Evolutionary conservation across 495 filamentous ascomycete species (phyloP).

Genomic region (Viridothelium virens): DNA sequence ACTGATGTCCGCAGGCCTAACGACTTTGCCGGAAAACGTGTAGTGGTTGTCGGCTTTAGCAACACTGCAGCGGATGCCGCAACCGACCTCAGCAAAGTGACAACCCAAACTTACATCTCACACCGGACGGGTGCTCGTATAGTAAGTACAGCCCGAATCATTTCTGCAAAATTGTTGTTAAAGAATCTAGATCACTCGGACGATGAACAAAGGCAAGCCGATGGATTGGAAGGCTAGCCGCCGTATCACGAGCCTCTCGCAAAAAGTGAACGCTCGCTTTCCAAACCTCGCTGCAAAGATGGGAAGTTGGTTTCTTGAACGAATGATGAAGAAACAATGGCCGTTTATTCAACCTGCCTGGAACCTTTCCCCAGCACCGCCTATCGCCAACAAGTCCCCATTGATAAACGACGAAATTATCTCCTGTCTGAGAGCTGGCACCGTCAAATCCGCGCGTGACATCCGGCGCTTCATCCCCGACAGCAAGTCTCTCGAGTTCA

Average conservation of each 20-base stretch:
- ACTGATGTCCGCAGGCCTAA: constrained; percentile 7
- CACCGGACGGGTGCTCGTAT: constrained; percentile 7
- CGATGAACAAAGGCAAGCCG: constrained; percentile 9
- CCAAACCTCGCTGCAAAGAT: background rate
- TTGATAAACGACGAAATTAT: constrained; percentile 7
- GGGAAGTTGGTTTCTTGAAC: constrained; percentile 10
- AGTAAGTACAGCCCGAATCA: constrained; percentile 7
- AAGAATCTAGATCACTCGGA: constrained; percentile 7
- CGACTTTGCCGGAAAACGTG: constrained; percentile 1
- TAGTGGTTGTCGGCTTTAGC: constrained; percentile 9
- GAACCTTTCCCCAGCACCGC: constrained; percentile 5
- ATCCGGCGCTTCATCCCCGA: constrained; percentile 9
- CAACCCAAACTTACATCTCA: constrained; percentile 3
- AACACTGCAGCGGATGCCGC: constrained; percentile 6
- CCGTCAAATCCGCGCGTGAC: constrained; percentile 8
- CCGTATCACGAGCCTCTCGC: background rate
- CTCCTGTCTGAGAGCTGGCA: constrained; percentile 10
- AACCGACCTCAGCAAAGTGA: constrained; percentile 3
- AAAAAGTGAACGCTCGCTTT: constrained; percentile 8
- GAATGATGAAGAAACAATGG: constrained; percentile 9
- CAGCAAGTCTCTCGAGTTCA: constrained; percentile 12
- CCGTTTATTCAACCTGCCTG: constrained; percentile 9
- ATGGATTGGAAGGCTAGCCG: constrained; percentile 9
- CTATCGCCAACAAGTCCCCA: constrained; percentile 4
- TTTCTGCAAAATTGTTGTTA: constrained; percentile 2